These are phyloP conservation scores for Entomortierella chlamydospora DNA, from an alignment of 192 early-diverging fungal species.

Conservation along the genomic window DNA sequence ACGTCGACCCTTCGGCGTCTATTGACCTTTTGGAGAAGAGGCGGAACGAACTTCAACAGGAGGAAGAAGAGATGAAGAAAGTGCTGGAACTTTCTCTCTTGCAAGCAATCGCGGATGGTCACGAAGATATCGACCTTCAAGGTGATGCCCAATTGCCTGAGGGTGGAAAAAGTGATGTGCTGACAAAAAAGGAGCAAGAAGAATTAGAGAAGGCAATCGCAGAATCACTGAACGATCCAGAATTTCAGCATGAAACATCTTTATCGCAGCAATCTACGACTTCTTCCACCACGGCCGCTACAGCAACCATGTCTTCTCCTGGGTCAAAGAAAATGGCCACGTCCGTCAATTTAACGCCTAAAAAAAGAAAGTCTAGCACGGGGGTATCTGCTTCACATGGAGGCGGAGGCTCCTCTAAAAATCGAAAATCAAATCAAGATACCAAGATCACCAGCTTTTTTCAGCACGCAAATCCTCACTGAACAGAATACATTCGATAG, in stretches of 20 bases:
- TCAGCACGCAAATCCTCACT: constrained; percentile 4
- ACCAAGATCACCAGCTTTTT: constrained; percentile 50
- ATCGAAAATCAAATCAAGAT: constrained; percentile 20
- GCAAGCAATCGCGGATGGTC: constrained; percentile 38
- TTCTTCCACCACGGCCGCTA: background rate
- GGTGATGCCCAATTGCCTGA: background rate
- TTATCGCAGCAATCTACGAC: background rate
- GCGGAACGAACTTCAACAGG: constrained; percentile 20
- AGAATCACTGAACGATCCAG: constrained; percentile 13
- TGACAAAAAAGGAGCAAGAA: constrained; percentile 16
- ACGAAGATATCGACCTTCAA: background rate
- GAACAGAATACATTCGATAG: too few relatives aligned
- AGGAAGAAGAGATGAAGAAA: constrained; percentile 52
- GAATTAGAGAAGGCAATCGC: constrained; percentile 42
- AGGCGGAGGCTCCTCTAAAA: constrained; percentile 5
- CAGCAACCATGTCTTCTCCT: constrained; percentile 9
- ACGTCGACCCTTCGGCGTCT: background rate
- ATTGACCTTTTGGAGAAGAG: constrained; percentile 31
- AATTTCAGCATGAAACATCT: background rate
- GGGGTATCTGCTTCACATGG: background rate
- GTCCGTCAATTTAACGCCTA: constrained; percentile 6
- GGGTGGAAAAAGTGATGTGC: background rate
- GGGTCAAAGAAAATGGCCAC: background rate
- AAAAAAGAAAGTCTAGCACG: constrained; percentile 8
- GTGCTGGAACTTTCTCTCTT: constrained; percentile 42